Evolutionary conservation across 2,329 filamentous ascomycete genomes (phyloP).

Genomic region (Aspergillus sp.): DNA sequence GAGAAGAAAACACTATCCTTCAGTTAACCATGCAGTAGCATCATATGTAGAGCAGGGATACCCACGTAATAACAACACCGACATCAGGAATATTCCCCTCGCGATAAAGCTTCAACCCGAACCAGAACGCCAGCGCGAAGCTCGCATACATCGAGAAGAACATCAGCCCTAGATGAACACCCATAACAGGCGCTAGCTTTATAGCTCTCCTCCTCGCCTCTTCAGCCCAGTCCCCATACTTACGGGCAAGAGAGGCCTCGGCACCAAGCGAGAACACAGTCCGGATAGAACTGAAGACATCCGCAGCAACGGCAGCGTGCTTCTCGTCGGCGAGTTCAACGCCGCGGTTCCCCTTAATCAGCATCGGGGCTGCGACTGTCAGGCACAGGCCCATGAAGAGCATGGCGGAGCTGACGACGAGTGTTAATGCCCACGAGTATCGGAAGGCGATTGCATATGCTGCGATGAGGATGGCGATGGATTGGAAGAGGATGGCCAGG

Average conservation of each 20-base stretch:
- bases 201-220: constrained; percentile 34
- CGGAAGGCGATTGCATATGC: constrained; percentile 53
- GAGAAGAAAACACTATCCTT: constrained; percentile 19
- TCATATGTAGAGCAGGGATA: too few species aligned
- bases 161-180: constrained; percentile 33
- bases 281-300: too few species aligned
- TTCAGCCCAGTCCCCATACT: constrained; percentile 38
- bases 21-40: neutral
- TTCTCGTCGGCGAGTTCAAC: too few species aligned
- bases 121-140: constrained; percentile 39
- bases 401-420: constrained; percentile 50
- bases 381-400: constrained; percentile 28
- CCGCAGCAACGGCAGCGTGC: too few species aligned
- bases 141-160: constrained; percentile 39
- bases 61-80: too few species aligned
- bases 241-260: constrained; percentile 25
- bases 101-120: constrained; percentile 34
- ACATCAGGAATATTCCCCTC: constrained; percentile 31
- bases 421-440: constrained; percentile 53
- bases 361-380: constrained; percentile 20
- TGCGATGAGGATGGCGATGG: constrained; percentile 42
- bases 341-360: neutral
- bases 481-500: constrained; percentile 45
- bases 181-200: constrained; percentile 23
- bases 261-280: too few species aligned